phyloP scores from a whole-genome alignment of 192 early-diverging fungal species.

The Phycomyces blakesleeanus region DNA sequence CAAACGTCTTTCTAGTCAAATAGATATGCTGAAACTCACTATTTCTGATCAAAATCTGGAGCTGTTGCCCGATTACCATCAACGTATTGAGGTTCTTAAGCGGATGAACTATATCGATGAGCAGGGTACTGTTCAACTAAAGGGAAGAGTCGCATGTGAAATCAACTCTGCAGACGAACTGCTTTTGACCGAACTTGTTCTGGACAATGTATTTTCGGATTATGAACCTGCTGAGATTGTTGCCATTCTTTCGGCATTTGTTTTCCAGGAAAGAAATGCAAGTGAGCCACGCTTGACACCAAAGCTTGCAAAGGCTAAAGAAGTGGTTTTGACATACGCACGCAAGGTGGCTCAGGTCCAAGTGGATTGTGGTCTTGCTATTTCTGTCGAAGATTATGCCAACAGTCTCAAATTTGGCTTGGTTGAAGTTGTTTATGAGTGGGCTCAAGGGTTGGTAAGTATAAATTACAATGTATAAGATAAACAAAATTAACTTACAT shows the following conservation, averaged over 20 bases:
- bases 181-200: constrained; percentile 88
- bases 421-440: constrained; percentile 96
- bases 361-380: constrained; percentile 58
- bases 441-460: constrained; percentile 81
- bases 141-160: constrained; percentile 95
- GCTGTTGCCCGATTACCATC: constrained; percentile 88
- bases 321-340: constrained; percentile 68
- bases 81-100: constrained; percentile 83
- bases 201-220: constrained; percentile 88
- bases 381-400: constrained; percentile 35
- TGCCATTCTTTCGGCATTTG: constrained; percentile 88
- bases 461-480: background rate
- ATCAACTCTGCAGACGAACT: constrained; percentile 96
- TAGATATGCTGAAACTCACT: constrained; percentile 70
- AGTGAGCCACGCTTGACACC: constrained; percentile 64
- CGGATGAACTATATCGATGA: constrained; percentile 79
- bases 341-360: constrained; percentile 71
- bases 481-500: constrained; percentile 10
- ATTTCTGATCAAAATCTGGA: constrained; percentile 93
- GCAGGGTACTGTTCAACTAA: constrained; percentile 84
- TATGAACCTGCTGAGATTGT: constrained; percentile 92
- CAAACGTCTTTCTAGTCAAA: constrained; percentile 58
- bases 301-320: constrained; percentile 56
- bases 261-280: constrained; percentile 88
- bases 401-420: constrained; percentile 73